phyloP scores from a whole-genome alignment of 2,329 filamentous ascomycete genomes.

The Cytospora schulzeri region DNA sequence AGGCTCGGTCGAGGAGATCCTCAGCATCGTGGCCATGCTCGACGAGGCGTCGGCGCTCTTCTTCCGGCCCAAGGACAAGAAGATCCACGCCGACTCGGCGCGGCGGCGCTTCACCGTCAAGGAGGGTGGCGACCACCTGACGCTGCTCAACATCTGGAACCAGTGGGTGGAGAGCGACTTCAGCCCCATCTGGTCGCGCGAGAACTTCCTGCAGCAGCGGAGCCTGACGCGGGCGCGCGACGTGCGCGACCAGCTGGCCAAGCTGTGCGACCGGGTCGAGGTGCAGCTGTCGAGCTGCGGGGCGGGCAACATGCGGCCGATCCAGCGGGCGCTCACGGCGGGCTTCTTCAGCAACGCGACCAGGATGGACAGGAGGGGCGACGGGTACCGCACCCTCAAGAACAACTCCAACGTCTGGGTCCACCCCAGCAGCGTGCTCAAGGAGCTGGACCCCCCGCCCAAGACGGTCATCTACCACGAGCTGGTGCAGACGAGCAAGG shows the following conservation, averaged over 20 bases:
- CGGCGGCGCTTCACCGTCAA: constrained; percentile 85
- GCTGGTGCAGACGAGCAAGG: constrained; percentile 79
- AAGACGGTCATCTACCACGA: constrained; percentile 90
- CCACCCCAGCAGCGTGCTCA: constrained; percentile 84
- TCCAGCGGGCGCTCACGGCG: constrained; percentile 84
- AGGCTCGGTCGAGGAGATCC: constrained; percentile 89
- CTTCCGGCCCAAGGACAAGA: constrained; percentile 95
- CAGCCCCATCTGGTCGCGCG: constrained; percentile 80
- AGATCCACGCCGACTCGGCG: constrained; percentile 91
- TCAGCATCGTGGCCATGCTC: constrained; percentile 94
- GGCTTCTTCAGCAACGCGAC: constrained; percentile 96
- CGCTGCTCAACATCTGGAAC: constrained; percentile 89
- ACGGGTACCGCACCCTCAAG: constrained; percentile 90
- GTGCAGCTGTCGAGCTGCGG: constrained; percentile 72
- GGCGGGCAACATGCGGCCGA: constrained; percentile 70
- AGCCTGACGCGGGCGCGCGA: constrained; percentile 87
- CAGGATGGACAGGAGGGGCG: constrained; percentile 77
- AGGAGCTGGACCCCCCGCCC: constrained; percentile 72
- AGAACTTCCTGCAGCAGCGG: constrained; percentile 92
- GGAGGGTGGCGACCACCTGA: constrained; percentile 87
- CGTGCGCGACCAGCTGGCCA: constrained; percentile 87
- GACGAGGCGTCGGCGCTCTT: constrained; percentile 87
- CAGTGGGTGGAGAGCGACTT: constrained; percentile 95
- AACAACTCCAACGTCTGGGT: constrained; percentile 85
- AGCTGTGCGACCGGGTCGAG: constrained; percentile 92